Conservation (phyloP, 768 basidiomycete genomes). For the Tricholoma saponaceum region DNA sequence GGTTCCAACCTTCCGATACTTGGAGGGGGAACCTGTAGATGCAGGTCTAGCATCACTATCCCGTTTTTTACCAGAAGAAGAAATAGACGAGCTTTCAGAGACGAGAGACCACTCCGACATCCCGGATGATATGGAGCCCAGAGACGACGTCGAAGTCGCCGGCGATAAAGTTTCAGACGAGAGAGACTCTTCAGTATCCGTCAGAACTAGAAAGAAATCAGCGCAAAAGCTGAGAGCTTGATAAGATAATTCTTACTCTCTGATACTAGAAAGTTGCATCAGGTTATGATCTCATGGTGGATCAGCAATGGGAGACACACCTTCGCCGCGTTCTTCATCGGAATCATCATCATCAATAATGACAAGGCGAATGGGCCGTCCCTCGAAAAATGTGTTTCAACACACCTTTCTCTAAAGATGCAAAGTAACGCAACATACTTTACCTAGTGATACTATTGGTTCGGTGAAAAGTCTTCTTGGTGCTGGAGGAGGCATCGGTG, state of each 20-base stretch:
- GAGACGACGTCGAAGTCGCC: neutral
- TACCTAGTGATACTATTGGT: neutral
- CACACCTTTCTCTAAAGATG: neutral
- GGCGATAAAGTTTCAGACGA: neutral
- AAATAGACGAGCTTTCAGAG: slow-evolving; percentile 1
- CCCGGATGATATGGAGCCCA: slow-evolving; percentile 7
- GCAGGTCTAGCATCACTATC: neutral
- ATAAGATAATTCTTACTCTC: neutral
- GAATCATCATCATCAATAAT: slow-evolving; percentile 9
- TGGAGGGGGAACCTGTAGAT: slow-evolving; percentile 8
- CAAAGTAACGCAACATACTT: neutral
- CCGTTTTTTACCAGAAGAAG: slow-evolving; percentile 2
- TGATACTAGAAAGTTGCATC: neutral
- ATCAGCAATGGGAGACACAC: neutral
- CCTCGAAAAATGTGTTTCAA: neutral
- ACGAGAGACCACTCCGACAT: slow-evolving; percentile 6
- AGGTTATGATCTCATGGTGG: neutral
- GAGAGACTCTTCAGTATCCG: slow-evolving; percentile 11
- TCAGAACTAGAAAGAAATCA: slow-evolving; percentile 8
- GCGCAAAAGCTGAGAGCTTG: neutral
- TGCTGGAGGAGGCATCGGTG: neutral
- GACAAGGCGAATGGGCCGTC: neutral
- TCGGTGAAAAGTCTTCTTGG: slow-evolving; percentile 4
- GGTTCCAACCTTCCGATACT: slow-evolving; percentile 10
- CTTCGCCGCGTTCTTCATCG: slow-evolving; percentile 9